phyloP scores from a whole-genome alignment of 2,329 filamentous ascomycete genomes.

The Fusarium mundagurra region DNA sequence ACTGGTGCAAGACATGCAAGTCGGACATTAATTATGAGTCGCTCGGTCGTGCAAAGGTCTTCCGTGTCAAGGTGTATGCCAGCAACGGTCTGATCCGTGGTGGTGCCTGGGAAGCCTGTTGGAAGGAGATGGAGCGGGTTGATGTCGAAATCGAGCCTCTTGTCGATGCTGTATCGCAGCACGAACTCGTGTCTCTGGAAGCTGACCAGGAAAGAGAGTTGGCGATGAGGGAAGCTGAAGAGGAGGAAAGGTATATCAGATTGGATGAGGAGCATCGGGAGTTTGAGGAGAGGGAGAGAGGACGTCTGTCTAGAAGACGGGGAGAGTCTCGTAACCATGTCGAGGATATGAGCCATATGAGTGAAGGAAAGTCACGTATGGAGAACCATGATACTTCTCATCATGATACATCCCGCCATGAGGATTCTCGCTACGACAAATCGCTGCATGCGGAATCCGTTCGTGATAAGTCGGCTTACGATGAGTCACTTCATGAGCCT shows the following conservation, averaged over 20 bases:
- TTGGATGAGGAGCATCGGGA: conserved; percentile 40
- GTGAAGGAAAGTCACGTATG: conserved; percentile 25
- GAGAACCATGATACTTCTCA: background rate
- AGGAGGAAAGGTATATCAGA: conserved; percentile 46
- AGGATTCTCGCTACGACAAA: conserved; percentile 5
- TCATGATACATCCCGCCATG: background rate
- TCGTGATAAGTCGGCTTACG: conserved; percentile 5
- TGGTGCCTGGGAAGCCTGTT: conserved; percentile 91
- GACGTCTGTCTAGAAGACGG: conserved; percentile 19
- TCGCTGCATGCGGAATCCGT: conserved; percentile 16
- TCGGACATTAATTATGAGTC: conserved; percentile 65
- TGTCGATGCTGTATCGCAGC: conserved; percentile 67
- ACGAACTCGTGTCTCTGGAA: conserved; percentile 67
- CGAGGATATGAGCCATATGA: conserved; percentile 1
- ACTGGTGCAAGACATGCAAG: conserved; percentile 68
- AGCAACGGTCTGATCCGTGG: conserved; percentile 94
- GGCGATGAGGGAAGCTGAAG: conserved; percentile 49
- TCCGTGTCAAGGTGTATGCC: conserved; percentile 88
- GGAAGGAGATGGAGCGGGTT: conserved; percentile 98
- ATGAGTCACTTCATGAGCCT: background rate
- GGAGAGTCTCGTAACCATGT: conserved; percentile 16
- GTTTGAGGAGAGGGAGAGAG: conserved; percentile 44
- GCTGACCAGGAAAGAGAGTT: conserved; percentile 55
- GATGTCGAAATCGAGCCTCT: conserved; percentile 90
- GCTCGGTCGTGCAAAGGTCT: conserved; percentile 66